Base-by-base conservation (phyloP, 192 early-diverging fungal genomes). In the Umbelopsis isabellina region DNA sequence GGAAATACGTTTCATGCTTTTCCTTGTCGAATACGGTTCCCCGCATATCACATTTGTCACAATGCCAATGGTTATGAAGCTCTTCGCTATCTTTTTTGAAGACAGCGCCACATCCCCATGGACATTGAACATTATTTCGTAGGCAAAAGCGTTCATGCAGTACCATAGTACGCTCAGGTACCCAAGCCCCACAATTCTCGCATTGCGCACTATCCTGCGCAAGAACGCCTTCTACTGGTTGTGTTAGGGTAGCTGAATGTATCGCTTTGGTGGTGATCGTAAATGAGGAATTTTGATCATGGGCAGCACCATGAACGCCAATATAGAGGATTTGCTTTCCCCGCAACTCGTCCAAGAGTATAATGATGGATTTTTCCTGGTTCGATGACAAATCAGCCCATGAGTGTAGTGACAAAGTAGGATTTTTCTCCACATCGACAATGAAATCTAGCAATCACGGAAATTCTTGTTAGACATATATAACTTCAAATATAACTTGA, bases 141-240 rank as follows among this genome's bases (percentile, higher is more conserved):
- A 81, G 53, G 80, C 96, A 98, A 52, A 94, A 91, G 5, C 86
- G 87, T 66, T 79, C 79, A 69, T 98, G 96, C 64, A 96, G 83
- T 8, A 77, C 73, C 20, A 90, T 70, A 0, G 87, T 89, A 15
- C 76, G 70, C 49, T 79, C 70, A 10, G 91, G 91, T 41, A 96
- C 84, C 74, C 75, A 83, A 21, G 89, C 80, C 0, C 83, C 78
- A 75, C 96, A 96, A 73, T 96, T 93, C 2, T 52, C 35, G 52
- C 96, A 97, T 75, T 84, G 75, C 30, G 71, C 75, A 46, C 52
- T 52, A 13, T 53, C 74, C 9, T 51, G 55, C 12, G 13, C 65
- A 45, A 71, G 66, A 2, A 71, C 75, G 4, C 12, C 23, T 20
- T 37, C 46, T 48, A 61, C 27, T 30, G 53, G 46, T 15, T 64